Percentiles rank a stretch among this genome's conserved stretches.
Evolutionary conservation across 176 grass and related monocot species (phyloP).

Genomic region (Poa annua): DNA sequence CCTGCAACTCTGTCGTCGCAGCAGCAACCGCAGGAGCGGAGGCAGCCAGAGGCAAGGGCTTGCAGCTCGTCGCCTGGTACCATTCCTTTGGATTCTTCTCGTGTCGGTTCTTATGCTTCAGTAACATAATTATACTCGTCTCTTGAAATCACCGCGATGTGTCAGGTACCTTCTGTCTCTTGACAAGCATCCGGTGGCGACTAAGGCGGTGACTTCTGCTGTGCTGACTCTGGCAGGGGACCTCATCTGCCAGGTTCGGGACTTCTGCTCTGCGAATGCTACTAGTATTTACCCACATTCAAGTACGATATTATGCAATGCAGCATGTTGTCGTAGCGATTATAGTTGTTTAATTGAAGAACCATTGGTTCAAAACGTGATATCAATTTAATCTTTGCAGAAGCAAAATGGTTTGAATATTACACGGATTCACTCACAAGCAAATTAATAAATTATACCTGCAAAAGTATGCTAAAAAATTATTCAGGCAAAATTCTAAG

Average conservation of each 20-base stretch:
- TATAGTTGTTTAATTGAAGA: background rate
- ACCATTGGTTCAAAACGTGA: background rate
- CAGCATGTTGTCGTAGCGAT: background rate
- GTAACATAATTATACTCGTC: background rate
- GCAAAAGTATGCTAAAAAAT: background rate
- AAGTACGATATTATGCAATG: constrained; percentile 1
- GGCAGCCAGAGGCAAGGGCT: background rate
- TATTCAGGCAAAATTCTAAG: background rate
- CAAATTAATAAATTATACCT: background rate
- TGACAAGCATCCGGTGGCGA: constrained; percentile 42
- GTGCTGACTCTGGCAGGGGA: constrained; percentile 64
- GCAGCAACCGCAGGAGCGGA: background rate
- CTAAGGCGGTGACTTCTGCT: constrained; percentile 69
- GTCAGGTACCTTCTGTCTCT: constrained; percentile 20
- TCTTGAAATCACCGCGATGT: background rate
- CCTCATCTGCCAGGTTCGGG: constrained; percentile 69
- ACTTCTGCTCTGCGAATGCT: background rate
- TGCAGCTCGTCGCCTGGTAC: constrained; percentile 16
- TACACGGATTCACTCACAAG: background rate
- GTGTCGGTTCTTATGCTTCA: background rate
- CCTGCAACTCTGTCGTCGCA: background rate
- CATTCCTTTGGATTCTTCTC: background rate
- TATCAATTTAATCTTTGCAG: background rate
- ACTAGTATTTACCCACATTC: background rate
- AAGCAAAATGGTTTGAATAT: background rate